Conservation (phyloP, 257 asterid genomes). For the Asclepias syriaca region DNA sequence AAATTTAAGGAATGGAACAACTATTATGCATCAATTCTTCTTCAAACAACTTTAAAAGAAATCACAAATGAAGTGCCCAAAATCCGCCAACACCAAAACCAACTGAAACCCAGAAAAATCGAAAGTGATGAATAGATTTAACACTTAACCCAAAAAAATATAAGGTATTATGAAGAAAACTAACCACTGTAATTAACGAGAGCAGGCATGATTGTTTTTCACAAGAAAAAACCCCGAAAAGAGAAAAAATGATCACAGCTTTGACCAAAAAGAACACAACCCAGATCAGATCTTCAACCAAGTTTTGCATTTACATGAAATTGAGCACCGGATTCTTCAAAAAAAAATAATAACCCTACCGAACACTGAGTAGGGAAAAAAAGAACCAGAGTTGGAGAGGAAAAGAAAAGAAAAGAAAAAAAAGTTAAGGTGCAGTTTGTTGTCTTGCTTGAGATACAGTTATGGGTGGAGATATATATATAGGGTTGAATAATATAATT, state of each 20-base stretch:
- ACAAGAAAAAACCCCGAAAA: conserved; percentile 42
- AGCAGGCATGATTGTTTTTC: conserved; percentile 69
- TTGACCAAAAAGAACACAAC: conserved; percentile 43
- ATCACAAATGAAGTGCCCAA: not conserved
- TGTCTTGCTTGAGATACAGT: conserved; percentile 19
- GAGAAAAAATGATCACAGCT: conserved; percentile 40
- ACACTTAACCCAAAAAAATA: not conserved
- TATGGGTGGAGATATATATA: not conserved
- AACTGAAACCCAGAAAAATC: not conserved
- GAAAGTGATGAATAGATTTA: not conserved
- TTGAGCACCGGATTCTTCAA: conserved; percentile 19
- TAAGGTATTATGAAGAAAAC: conserved; percentile 22
- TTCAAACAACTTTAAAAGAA: not conserved
- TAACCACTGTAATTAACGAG: conserved; percentile 89
- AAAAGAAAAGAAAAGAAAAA: not conserved
- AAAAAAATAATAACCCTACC: conserved; percentile 41
- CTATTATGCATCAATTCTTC: not conserved
- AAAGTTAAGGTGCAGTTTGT: not conserved
- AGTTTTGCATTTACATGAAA: conserved; percentile 49
- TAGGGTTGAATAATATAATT: conserved; percentile 13
- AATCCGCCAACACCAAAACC: conserved; percentile 4
- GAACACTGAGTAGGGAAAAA: conserved; percentile 49
- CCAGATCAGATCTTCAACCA: conserved; percentile 51
- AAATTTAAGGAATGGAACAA: not conserved
- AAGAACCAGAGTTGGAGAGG: conserved; percentile 13